Conservation (phyloP, 2,329 filamentous ascomycete genomes). For the Westerdykella sp. region DNA sequence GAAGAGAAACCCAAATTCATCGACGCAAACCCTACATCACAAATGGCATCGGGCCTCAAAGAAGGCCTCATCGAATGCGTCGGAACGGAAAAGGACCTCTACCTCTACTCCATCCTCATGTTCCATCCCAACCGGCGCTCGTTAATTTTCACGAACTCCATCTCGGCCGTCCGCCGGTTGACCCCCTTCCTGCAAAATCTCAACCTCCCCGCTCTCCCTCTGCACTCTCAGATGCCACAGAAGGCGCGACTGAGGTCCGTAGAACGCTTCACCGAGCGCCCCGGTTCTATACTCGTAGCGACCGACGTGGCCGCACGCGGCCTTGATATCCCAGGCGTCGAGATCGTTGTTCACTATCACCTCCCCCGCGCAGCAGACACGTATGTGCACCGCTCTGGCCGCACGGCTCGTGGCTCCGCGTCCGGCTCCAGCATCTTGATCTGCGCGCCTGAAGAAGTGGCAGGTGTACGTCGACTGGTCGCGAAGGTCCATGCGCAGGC, state of each 20-base stretch:
- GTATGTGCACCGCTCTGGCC: conserved; percentile 92
- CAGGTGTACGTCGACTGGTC: conserved; percentile 73
- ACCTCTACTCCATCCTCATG: conserved; percentile 80
- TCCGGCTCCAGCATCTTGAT: conserved; percentile 79
- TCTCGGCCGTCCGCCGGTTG: conserved; percentile 81
- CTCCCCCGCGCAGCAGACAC: conserved; percentile 84
- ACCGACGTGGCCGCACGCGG: conserved; percentile 92
- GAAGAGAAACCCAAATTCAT: conserved; percentile 82
- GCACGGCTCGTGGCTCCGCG: conserved; percentile 77
- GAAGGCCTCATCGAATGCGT: conserved; percentile 90
- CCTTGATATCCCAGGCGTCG: conserved; percentile 84
- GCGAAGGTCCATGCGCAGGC: conserved; percentile 72
- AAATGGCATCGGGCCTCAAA: conserved; percentile 79
- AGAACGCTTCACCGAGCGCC: conserved; percentile 71
- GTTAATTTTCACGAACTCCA: conserved; percentile 92
- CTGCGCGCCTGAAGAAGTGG: conserved; percentile 85
- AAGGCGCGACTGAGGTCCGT: conserved; percentile 91
- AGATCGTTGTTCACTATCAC: conserved; percentile 92
- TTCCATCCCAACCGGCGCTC: conserved; percentile 75
- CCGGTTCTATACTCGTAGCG: conserved; percentile 68
- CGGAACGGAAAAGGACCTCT: conserved; percentile 94
- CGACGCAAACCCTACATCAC: conserved; percentile 80
- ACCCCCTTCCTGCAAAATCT: conserved; percentile 79
- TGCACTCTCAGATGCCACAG: conserved; percentile 94
- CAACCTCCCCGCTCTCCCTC: conserved; percentile 64